Base-by-base conservation (phyloP, 805 yeast genomes). In the Cyberlindnera mississippiensis region DNA sequence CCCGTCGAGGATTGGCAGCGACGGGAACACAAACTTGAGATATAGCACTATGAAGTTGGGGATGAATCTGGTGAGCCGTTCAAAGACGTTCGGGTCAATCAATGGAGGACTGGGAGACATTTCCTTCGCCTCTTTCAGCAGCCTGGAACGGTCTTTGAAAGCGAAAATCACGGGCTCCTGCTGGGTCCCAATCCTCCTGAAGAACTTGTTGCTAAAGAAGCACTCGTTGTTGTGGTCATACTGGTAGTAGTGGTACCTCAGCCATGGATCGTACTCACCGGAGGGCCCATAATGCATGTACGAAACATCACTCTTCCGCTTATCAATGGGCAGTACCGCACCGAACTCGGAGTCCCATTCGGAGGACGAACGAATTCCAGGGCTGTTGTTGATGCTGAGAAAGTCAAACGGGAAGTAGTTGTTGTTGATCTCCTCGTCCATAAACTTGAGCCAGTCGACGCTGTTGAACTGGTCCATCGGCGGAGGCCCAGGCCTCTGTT, bases 251-350 rank as follows among this genome's bases (percentile, higher is more conserved):
- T 41, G 40, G 22, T 32, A 45, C 29, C 49, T 32, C n/a, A 45
- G 37, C 45, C 40, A 41, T 9, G 49, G 46, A 28, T 45, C 49
- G 31, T 45, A 45, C 31, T 45, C 49, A 1, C 43, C 45, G 4
- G 45, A 38, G 2, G 38, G 28, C 3, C 45, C 46, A 26, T 41
- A 31, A 18, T 38, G 33, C 39, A 35, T 22, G 19, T 33, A 37
- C 3, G 46, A 38, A 2, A 31, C 24, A 17, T 35, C 37, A 29
- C 36, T 37, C 8, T 19, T 31, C 4, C 45, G 32, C 18, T 31
- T 27, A 8, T 45, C 41, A 12, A 45, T 9, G 1, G 45, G 38
- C 3, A 45, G 27, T 12, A 28, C 10, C 1, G 18, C 14, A 4
- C n/a, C 27, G 11, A 24, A 13, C 20, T 31, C 35, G 35, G 24